phyloP scores from a whole-genome alignment of 768 basidiomycete genomes.

The Mycena venus region DNA sequence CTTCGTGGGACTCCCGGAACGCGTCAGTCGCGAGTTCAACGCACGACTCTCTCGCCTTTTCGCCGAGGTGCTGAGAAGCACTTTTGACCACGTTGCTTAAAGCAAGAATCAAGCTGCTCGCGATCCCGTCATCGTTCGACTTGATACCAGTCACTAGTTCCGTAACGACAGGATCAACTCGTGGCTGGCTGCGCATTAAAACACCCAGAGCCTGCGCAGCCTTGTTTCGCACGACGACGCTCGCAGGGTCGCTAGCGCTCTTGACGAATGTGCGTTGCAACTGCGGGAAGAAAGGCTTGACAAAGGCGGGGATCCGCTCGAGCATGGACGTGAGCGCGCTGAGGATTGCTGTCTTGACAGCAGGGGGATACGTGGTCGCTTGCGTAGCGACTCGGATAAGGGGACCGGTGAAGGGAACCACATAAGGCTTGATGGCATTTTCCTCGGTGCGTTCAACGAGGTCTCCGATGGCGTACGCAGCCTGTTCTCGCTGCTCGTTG shows the following conservation, averaged over 20 bases:
- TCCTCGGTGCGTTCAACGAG: conserved; percentile 90
- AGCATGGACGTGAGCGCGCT: conserved; percentile 89
- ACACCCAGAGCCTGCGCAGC: conserved; percentile 90
- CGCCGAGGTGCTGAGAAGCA: conserved; percentile 82
- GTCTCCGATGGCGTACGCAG: conserved; percentile 96
- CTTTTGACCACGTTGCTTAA: conserved; percentile 81
- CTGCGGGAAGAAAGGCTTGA: conserved; percentile 99
- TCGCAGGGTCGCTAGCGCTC: conserved; percentile 85
- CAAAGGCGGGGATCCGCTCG: conserved; percentile 86
- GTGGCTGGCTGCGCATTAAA: conserved; percentile 90
- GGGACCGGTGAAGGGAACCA: conserved; percentile 95
- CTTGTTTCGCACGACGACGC: conserved; percentile 81
- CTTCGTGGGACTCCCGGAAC: conserved; percentile 80
- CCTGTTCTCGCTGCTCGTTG: conserved; percentile 95
- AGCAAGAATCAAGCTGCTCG: conserved; percentile 81
- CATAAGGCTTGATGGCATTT: conserved; percentile 91
- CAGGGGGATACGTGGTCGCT: conserved; percentile 90
- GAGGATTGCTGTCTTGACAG: conserved; percentile 93
- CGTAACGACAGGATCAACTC: conserved; percentile 94
- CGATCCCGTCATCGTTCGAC: conserved; percentile 75
- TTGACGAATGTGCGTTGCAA: conserved; percentile 97
- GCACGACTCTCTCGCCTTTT: conserved; percentile 79
- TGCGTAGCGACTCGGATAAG: conserved; percentile 96
- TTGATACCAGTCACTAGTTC: conserved; percentile 79
- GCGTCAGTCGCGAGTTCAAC: conserved; percentile 84